A percentile compares a stretch with the other conserved stretches of the same genome.
These are phyloP conservation scores for Eucalyptus marginata DNA, from an alignment of 345 rosid species.

Conservation along the genomic window DNA sequence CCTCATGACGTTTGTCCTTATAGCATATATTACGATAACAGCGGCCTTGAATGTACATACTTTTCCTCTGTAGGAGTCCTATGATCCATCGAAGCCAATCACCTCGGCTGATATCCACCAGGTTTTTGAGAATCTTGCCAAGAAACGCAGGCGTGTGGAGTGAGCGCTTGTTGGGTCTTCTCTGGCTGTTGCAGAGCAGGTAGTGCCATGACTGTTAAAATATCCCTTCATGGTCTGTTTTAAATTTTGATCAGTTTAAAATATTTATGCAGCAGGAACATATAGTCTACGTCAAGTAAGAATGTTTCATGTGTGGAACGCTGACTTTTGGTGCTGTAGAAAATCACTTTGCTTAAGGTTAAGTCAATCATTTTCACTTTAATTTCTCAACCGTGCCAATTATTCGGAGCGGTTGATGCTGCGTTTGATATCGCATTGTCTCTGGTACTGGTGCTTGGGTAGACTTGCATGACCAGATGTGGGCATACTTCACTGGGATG, in stretches of 20 bases:
- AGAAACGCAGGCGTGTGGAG: slow-evolving; percentile 60
- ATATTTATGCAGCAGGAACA: not conserved
- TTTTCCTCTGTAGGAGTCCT: slow-evolving; percentile 38
- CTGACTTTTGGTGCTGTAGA: not conserved
- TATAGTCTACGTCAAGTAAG: not conserved
- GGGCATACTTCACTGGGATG: not conserved
- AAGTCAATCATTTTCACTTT: not conserved
- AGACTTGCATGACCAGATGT: not conserved
- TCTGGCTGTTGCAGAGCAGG: not conserved
- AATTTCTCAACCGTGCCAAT: not conserved
- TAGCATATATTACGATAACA: not conserved
- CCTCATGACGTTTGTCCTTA: not conserved
- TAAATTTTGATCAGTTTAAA: not conserved
- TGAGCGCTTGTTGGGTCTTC: not conserved
- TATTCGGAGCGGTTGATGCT: not conserved
- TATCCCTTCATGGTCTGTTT: not conserved
- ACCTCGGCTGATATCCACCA: slow-evolving; percentile 71
- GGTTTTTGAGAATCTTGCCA: slow-evolving; percentile 84
- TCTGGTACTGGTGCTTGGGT: not conserved
- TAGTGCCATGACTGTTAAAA: not conserved
- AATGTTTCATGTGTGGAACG: not conserved
- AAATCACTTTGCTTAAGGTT: not conserved
- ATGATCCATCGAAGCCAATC: slow-evolving; percentile 76
- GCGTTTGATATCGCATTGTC: not conserved
- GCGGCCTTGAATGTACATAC: not conserved